Evolutionary conservation across 352 stramenopile species (phyloP), one percentile per base, ranked within the genome.

Genomic region (Globisporangium takayamanum): DNA sequence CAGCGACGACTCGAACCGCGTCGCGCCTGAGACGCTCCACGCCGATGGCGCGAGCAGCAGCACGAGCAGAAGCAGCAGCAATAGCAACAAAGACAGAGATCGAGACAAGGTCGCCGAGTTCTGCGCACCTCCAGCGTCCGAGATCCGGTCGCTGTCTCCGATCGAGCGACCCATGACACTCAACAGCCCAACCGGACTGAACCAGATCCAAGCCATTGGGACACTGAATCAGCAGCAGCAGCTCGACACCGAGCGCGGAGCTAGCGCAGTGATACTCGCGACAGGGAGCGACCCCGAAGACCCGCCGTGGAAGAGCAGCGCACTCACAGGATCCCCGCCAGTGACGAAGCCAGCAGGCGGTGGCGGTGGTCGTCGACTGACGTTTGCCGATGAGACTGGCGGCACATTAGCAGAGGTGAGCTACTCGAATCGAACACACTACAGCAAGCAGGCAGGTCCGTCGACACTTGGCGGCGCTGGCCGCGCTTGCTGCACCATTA

Each of bases 391-490:
- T 49, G 82, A 92, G 57, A 70, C 63, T 5, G 82, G 78, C 41
- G 80, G 78, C 14, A 44, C 45, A 20, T 59, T 89, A 10, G 69
- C 76, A 14, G 79, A 89, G 57, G 79, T 88, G 51, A 89, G 50
- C 39, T 91, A 87, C 56, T 91, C 81, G 12, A 84, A 74, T 62
- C 64, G 79, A 61, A 89, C 78, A 52, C 82, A 92, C 53, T 92
- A 92, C 68, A 89, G 80, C 70, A 92, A 92, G 50, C 80, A 89
- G 56, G 56, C 66, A n/a, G 58, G 65, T 14, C 64, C 67, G 1
- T 65, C 78, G 8, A 39, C 59, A 0, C 53, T 84, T 5, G 61
- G 69, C 36, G 70, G 68, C 18, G 14, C 64, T 5, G 55, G 58
- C 3, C 69, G 68, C 37, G 70, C 49, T 4, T 86, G 76, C 55